Evolutionary conservation across 129 eudicot species (phyloP).

Genomic region (Centrapalus pauciflorus): DNA sequence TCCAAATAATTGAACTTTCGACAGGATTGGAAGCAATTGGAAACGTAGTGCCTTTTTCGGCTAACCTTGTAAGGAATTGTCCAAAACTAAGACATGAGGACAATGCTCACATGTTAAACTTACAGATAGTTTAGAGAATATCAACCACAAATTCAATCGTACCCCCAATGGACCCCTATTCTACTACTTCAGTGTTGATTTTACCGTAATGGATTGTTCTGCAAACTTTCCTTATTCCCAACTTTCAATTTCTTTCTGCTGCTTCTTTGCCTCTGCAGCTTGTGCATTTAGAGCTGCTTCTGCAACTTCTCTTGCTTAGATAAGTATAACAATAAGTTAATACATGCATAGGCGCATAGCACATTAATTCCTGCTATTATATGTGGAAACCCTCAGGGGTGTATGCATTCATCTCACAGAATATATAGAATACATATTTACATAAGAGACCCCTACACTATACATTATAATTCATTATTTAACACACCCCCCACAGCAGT

Average conservation of each 20-base stretch:
- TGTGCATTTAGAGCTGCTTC: constrained; percentile 72
- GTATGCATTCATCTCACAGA: too few species aligned
- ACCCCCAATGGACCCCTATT: constrained; percentile 84
- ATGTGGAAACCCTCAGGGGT: too few species aligned
- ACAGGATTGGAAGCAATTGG: constrained; percentile 75
- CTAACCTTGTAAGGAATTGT: constrained; percentile 71
- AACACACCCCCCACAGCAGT: too few species aligned
- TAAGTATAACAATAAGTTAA: constrained; percentile 10
- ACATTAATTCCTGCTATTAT: neutral
- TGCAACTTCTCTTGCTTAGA: constrained; percentile 67
- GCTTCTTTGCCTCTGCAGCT: constrained; percentile 66
- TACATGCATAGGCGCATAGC: neutral
- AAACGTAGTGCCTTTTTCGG: constrained; percentile 64
- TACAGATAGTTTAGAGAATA: neutral
- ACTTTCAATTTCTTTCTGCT: constrained; percentile 61
- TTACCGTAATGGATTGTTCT: constrained; percentile 64
- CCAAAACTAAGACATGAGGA: constrained; percentile 43
- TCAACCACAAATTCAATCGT: constrained; percentile 12
- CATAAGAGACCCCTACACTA: too few species aligned
- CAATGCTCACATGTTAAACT: constrained; percentile 25
- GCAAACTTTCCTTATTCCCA: constrained; percentile 87
- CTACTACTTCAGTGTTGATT: constrained; percentile 70
- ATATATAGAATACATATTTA: too few species aligned
- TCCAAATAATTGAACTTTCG: constrained; percentile 81
- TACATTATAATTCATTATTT: too few species aligned